Conservation (phyloP, 1,284 basidiomycete species). For the Microbotryum saponariae region DNA sequence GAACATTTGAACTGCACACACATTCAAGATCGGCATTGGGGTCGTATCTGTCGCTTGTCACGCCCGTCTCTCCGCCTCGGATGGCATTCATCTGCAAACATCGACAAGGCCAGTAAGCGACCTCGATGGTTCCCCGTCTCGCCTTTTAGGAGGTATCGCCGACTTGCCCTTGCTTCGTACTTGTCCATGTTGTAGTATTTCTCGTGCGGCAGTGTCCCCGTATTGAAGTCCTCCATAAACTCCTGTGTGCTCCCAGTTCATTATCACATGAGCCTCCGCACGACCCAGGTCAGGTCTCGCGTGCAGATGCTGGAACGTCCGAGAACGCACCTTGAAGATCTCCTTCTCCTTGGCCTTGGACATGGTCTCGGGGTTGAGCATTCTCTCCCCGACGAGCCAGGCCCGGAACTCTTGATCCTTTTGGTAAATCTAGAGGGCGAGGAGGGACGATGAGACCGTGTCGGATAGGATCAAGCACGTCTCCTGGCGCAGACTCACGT, state of each 20-base stretch:
- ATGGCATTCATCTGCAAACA: slow-evolving; percentile 61
- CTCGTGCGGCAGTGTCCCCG: slow-evolving; percentile 65
- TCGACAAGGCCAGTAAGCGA: background rate
- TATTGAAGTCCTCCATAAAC: slow-evolving; percentile 72
- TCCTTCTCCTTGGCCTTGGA: slow-evolving; percentile 74
- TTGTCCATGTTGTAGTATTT: slow-evolving; percentile 81
- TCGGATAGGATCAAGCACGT: too few relatives aligned
- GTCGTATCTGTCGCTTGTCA: slow-evolving; percentile 60
- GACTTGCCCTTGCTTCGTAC: slow-evolving; percentile 43
- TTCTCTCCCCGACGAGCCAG: slow-evolving; percentile 78
- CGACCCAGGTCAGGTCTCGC: background rate
- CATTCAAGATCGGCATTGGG: slow-evolving; percentile 63
- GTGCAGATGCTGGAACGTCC: background rate
- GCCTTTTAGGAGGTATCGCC: too few relatives aligned
- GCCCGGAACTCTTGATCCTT: slow-evolving; percentile 75
- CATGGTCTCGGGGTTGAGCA: slow-evolving; percentile 75
- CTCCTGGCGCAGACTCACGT: slow-evolving; percentile 47
- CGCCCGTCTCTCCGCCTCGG: slow-evolving; percentile 64
- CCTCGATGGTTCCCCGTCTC: background rate
- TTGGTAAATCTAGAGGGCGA: slow-evolving; percentile 50
- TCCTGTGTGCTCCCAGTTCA: background rate
- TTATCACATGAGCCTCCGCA: background rate
- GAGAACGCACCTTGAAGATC: slow-evolving; percentile 50
- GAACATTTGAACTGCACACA: background rate
- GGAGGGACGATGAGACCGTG: background rate